phyloP scores from a whole-genome alignment of 371 early-diverging fungal species.

The Gilbertella persicaria region DNA sequence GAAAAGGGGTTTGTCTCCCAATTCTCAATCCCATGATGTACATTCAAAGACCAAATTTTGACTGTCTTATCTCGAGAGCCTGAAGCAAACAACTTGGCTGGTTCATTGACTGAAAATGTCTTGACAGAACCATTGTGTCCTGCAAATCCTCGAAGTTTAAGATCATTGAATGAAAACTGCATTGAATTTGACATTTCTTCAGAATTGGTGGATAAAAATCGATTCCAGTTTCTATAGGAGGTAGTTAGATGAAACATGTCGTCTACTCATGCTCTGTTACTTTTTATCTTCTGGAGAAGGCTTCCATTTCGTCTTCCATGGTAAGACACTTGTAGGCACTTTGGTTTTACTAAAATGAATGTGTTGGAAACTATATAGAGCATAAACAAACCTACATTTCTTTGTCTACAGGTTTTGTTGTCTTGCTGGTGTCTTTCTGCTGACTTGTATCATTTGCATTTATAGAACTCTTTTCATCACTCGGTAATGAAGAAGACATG shows the following conservation, averaged over 20 bases:
- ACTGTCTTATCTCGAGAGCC: constrained; percentile 70
- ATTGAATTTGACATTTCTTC: constrained; percentile 73
- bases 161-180: constrained; percentile 71
- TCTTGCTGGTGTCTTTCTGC: too few relatives aligned
- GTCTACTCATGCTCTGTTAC: constrained; percentile 17
- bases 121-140: constrained; percentile 59
- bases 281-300: constrained; percentile 56
- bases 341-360: constrained; percentile 20
- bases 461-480: too few relatives aligned
- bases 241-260: neutral
- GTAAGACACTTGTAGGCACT: constrained; percentile 44
- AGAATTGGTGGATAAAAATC: constrained; percentile 67
- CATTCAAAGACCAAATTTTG: constrained; percentile 71
- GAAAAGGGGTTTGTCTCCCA: constrained; percentile 58
- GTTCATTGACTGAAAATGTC: constrained; percentile 60
- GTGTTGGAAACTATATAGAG: neutral
- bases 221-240: constrained; percentile 60
- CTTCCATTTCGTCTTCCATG: constrained; percentile 57
- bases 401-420: neutral
- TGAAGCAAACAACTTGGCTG: constrained; percentile 59
- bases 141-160: constrained; percentile 63
- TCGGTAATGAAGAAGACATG: neutral
- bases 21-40: constrained; percentile 62
- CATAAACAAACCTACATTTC: neutral
- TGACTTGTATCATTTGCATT: too few relatives aligned